These are phyloP conservation scores for Bothriochloa decipiens DNA, from an alignment of 176 grass and related monocot species.

Conservation along the genomic window DNA sequence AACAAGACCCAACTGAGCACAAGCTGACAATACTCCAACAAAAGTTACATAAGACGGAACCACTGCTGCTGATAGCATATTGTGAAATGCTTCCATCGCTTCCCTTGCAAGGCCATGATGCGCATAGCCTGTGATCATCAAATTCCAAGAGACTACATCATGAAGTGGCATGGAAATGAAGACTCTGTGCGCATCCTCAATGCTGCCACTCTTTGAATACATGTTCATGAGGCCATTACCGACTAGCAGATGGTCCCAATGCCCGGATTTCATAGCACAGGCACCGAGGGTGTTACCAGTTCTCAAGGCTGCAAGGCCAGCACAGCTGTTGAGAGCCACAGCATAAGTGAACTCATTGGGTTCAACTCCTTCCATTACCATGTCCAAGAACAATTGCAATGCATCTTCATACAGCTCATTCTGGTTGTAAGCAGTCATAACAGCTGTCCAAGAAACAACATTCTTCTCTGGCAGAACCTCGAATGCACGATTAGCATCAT, in stretches of 20 bases:
- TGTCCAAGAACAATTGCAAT: slow-evolving; percentile 68
- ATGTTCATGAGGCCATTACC: slow-evolving; percentile 81
- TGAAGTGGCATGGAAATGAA: slow-evolving; percentile 56
- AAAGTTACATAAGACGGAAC: slow-evolving; percentile 70
- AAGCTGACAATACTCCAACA: slow-evolving; percentile 70
- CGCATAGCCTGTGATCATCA: slow-evolving; percentile 63
- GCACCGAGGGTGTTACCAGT: slow-evolving; percentile 63
- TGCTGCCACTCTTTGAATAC: slow-evolving; percentile 80
- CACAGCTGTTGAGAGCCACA: slow-evolving; percentile 65
- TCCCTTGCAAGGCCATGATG: slow-evolving; percentile 73
- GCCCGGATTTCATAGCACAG: slow-evolving; percentile 63
- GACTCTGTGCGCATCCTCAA: slow-evolving; percentile 54
- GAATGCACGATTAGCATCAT: slow-evolving; percentile 53
- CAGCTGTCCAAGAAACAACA: slow-evolving; percentile 79
- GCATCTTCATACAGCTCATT: slow-evolving; percentile 79
- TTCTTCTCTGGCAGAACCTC: slow-evolving; percentile 61
- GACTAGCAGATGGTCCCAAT: slow-evolving; percentile 43
- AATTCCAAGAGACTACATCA: slow-evolving; percentile 79
- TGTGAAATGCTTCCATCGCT: slow-evolving; percentile 56
- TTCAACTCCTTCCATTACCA: slow-evolving; percentile 54
- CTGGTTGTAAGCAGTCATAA: slow-evolving; percentile 67
- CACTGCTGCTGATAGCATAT: slow-evolving; percentile 55
- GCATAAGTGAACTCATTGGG: slow-evolving; percentile 74
- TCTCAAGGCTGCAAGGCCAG: slow-evolving; percentile 72
- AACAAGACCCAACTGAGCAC: slow-evolving; percentile 74